phyloP scores from a whole-genome alignment of 108 stramenopile genomes.

The Fragilaria crotonensis region DNA sequence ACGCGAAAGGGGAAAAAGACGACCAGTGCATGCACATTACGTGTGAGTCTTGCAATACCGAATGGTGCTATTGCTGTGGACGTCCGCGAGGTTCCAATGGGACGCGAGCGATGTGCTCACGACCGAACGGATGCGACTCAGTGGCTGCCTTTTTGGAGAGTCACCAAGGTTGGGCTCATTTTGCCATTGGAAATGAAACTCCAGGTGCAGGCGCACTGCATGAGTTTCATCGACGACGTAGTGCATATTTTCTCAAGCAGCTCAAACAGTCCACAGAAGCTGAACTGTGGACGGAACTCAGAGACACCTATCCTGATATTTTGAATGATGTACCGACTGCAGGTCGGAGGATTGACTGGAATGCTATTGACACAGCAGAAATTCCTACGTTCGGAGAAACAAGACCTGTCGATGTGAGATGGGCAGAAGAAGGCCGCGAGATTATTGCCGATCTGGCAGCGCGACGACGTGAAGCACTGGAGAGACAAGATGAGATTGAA shows the following conservation, averaged over 20 bases:
- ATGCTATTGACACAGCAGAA: background rate
- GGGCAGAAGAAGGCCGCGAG: background rate
- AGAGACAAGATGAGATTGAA: no score
- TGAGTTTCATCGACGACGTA: conserved; percentile 1
- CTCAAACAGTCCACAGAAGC: background rate
- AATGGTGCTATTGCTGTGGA: conserved; percentile 7
- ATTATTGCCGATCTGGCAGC: background rate
- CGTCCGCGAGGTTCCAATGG: background rate
- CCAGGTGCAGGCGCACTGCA: conserved; percentile 2
- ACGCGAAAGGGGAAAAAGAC: background rate
- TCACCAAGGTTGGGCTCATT: background rate
- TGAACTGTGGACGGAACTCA: background rate
- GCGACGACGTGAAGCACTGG: no score
- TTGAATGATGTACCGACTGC: conserved; percentile 4
- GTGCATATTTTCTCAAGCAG: background rate
- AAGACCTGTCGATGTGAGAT: background rate
- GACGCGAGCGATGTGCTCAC: background rate
- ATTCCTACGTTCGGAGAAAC: background rate
- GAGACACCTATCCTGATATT: background rate
- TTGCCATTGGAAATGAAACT: background rate
- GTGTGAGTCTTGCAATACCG: background rate
- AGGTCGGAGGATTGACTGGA: conserved; percentile 5
- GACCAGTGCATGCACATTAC: conserved; percentile 9
- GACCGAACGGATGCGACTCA: background rate
- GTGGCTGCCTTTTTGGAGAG: background rate